Evolutionary conservation across 768 basidiomycete species (phyloP).

Genomic region (Chiua virens): DNA sequence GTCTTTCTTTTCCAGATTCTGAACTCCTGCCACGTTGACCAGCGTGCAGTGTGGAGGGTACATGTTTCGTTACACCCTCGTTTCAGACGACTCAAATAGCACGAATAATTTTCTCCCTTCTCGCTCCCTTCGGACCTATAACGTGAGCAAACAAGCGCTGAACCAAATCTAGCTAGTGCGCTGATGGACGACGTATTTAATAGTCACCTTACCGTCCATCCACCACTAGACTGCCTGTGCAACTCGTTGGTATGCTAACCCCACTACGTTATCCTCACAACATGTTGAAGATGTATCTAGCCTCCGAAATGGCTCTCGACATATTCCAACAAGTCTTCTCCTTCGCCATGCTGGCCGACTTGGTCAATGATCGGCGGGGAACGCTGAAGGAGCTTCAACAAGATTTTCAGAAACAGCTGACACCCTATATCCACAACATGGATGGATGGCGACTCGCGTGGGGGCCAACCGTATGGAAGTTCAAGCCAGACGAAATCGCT

Average conservation of each 20-base stretch:
- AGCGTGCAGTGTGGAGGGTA: no score
- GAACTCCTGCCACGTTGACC: no score
- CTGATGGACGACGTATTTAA: neutral
- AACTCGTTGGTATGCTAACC: neutral
- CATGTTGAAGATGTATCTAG: neutral
- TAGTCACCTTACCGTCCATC: neutral
- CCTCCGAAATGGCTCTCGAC: neutral
- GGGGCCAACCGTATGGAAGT: slow-evolving; percentile 18
- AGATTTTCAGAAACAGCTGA: neutral
- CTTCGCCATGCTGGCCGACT: slow-evolving; percentile 33
- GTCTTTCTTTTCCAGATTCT: no score
- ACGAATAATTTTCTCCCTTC: no score
- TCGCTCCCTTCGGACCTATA: no score
- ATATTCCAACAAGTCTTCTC: neutral
- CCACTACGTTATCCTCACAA: no score
- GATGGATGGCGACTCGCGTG: slow-evolving; percentile 11
- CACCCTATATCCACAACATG: neutral
- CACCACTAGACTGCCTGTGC: neutral
- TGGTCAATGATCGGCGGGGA: slow-evolving; percentile 65
- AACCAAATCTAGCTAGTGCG: neutral
- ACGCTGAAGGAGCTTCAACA: neutral
- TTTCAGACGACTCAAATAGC: no score
- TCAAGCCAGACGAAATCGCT: neutral
- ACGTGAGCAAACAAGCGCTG: no score
- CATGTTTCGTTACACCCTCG: no score